Conservation (phyloP, 805 yeast species). For the Cyberlindnera saturnus region DNA sequence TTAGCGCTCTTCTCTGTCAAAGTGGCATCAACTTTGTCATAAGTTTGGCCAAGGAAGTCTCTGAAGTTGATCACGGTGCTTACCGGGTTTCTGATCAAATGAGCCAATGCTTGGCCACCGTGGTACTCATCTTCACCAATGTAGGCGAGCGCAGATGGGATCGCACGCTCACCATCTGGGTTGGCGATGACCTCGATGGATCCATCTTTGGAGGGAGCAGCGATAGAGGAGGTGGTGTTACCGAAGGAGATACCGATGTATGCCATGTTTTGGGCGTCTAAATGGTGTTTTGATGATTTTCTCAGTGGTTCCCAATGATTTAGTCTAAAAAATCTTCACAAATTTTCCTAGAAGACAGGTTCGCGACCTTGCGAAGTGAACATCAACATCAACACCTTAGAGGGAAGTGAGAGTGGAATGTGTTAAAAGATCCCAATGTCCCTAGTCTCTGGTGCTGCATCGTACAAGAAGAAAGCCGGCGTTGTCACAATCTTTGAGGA, state of each 20-base stretch:
- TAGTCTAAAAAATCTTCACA: not conserved
- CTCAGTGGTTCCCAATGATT: not conserved
- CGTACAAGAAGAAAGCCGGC: constrained; percentile 49
- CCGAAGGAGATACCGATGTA: constrained; percentile 96
- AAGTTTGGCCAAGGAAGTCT: constrained; percentile 80
- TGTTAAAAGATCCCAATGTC: constrained; percentile 15
- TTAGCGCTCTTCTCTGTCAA: constrained; percentile 60
- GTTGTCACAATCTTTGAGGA: constrained; percentile 52
- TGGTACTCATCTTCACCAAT: constrained; percentile 95
- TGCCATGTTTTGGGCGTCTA: constrained; percentile 22
- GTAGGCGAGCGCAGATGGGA: constrained; percentile 88
- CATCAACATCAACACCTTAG: not conserved
- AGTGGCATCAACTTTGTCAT: constrained; percentile 62
- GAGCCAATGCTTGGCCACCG: constrained; percentile 93
- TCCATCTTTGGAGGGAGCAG: constrained; percentile 79
- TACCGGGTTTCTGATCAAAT: constrained; percentile 81
- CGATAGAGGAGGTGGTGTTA: constrained; percentile 92
- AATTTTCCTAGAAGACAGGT: not conserved
- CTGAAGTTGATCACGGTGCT: constrained; percentile 89
- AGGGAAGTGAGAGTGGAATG: not conserved
- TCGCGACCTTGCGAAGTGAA: not conserved
- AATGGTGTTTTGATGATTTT: not conserved
- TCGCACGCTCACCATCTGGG: constrained; percentile 97
- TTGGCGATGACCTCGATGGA: constrained; percentile 96
- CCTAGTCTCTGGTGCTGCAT: constrained; percentile 45